Base-by-base conservation (phyloP, 2,329 filamentous ascomycete genomes). In the Penicillium sp. region DNA sequence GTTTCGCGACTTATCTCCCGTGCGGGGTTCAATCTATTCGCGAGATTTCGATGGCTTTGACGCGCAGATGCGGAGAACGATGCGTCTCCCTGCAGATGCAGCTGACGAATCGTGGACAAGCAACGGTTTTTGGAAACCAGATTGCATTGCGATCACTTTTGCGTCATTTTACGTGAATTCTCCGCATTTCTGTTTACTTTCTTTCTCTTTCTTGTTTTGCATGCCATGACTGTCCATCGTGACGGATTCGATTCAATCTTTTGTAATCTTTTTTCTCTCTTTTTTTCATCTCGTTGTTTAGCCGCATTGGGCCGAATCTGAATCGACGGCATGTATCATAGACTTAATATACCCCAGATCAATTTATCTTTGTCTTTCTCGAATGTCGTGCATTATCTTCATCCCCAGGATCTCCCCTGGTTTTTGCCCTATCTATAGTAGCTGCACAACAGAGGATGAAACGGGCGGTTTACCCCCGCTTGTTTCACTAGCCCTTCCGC, bases 331-430 rank as follows among this genome's bases (percentile, higher is more conserved):
- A 65, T 72, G 69, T 72, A 70, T 58, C 65, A 71, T 72, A 72
- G 69, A 72, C 66, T 67, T 70, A 71, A 70, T 72, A 72, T 72
- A 72, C 69, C 60, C 69, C 69, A 67, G 63, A 68, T 66, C 64
- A 65, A 59, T 56, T 53, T 53, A 35, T 51, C n/a, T n/a, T 37
- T 40, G 6, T 40, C 9, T 40, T 40, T 40, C 18, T n/a, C 25
- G n/a, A 52, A 64, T 64, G 60, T 63, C 56, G 51, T 63, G 62
- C 63, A 65, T 63, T 57, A 64, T 56, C 53, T 54, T n/a, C n/a
- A n/a, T n/a, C 40, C 51, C 50, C 46, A 41, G 48, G 41, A 26
- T 25, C 22, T 42, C 6, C 27, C 14, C n/a, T n/a, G n/a, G n/a
- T n/a, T n/a, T n/a, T n/a, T 22, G 9, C 22, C 27, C 12, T 20